Evolutionary conservation across 108 stramenopile species (phyloP), one percentile per base, ranked within the genome.

Genomic region (Skeletonema menzelii): DNA sequence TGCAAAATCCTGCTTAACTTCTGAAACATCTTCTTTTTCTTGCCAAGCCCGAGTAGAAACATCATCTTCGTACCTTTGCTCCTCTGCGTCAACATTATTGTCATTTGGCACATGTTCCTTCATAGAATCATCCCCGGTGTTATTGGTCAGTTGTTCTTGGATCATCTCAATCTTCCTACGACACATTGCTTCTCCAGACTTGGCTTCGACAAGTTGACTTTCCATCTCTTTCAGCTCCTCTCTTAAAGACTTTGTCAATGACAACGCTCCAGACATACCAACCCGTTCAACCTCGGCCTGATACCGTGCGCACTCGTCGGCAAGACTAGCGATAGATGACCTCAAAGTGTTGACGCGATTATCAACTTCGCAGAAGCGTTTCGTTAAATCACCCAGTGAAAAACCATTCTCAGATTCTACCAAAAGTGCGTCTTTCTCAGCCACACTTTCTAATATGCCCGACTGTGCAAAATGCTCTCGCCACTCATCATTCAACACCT

Each of bases 161-260:
- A 91, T 83, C 69, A 88, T 44, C 38, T 72, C 77, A 14, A 89
- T 89, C 65, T 90, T 88, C 17, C 84, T 79, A 13, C 83, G 78
- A 75, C 88, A 93, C 10, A 63, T 59, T 0, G 80, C 73, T 46
- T 85, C 85, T 28, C 70, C 82, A 24, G 63, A 74, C 59, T 80
- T 75, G 34, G 84, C 78, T 62, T 86, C 81, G 12, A 64, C 59
- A 26, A 88, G 35, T 17, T 87, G 75, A 65, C 72, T 82, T 55
- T 94, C 87, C 27, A 90, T 20, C 28, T 91, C 89, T 8, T 87
- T 83, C 1, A 91, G 27, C 70, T 90, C 87, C 28, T 88, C 87
- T 8, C 85, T 82, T 15, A 94, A 63, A 5, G 72, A 72, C 15
- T 84, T 73, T 1, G 89, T 87, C 37, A 91, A 63, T 28, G 71